Evolutionary conservation across 1,284 basidiomycete species (phyloP).

Genomic region (Irpex rosettiformis): DNA sequence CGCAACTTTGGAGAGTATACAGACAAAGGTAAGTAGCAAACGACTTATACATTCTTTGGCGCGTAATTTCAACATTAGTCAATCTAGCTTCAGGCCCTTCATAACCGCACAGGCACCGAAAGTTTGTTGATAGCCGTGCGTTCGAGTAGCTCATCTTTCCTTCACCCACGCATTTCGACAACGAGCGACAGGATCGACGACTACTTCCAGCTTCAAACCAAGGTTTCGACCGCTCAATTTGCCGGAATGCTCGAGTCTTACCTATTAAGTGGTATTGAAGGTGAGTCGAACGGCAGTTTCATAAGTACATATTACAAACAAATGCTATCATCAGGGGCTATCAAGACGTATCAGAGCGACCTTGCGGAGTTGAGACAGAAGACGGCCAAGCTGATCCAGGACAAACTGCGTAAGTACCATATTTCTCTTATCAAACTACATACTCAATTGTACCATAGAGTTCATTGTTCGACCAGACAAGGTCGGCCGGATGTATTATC

Average conservation of each 20-base stretch:
- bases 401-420: background rate
- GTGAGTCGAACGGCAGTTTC: background rate
- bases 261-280: background rate
- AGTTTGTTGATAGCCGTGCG: background rate
- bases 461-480: background rate
- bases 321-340: background rate
- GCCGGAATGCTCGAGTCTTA: background rate
- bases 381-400: background rate
- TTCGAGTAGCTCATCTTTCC: background rate
- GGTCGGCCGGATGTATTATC: constrained; percentile 15
- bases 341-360: background rate
- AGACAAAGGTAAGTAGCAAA: constrained; percentile 5
- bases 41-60: background rate
- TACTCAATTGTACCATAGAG: background rate
- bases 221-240: background rate
- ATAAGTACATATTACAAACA: background rate
- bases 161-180: background rate
- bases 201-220: background rate
- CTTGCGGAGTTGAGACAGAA: background rate
- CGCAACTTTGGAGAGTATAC: background rate
- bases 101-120: background rate
- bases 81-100: background rate
- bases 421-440: background rate
- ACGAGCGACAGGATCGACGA: background rate
- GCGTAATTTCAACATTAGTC: background rate